Conservation (phyloP, 116 monocot genomes). For the Thalassia testudinum region DNA sequence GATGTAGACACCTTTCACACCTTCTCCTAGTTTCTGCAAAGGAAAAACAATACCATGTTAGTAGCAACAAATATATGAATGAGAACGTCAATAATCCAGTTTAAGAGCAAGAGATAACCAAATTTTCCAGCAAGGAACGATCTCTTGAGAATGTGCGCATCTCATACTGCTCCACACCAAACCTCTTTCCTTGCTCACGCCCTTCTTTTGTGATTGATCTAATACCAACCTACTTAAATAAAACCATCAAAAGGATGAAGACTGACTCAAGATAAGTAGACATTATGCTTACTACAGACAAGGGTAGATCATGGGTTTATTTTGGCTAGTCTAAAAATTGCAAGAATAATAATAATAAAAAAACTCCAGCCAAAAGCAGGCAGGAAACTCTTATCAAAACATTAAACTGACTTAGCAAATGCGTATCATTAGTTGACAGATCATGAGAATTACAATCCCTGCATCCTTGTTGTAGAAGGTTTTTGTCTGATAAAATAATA, state of each 20-base stretch:
- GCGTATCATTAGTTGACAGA: no score
- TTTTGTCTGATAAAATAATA: no score
- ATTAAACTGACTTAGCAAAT: no score
- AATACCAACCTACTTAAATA: conserved; percentile 49
- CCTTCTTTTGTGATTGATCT: conserved; percentile 95
- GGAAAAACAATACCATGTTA: not conserved
- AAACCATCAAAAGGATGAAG: not conserved
- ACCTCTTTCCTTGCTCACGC: conserved; percentile 86
- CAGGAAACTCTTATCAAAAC: no score
- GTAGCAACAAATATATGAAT: not conserved
- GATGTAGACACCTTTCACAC: conserved; percentile 82
- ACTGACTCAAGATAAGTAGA: no score
- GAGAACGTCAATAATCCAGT: not conserved
- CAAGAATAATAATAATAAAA: no score
- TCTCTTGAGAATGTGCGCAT: conserved; percentile 92
- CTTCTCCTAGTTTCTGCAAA: conserved; percentile 80
- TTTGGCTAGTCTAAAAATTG: no score
- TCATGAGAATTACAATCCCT: no score
- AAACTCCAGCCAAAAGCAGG: no score
- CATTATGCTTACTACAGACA: no score
- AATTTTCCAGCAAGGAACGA: conserved; percentile 62
- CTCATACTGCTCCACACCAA: conserved; percentile 97
- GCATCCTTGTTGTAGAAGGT: no score
- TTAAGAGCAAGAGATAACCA: conserved; percentile 23
- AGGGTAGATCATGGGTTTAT: no score